These are phyloP conservation scores for Gypsophila paniculata DNA, from an alignment of 179 eudicot species.

Conservation along the genomic window DNA sequence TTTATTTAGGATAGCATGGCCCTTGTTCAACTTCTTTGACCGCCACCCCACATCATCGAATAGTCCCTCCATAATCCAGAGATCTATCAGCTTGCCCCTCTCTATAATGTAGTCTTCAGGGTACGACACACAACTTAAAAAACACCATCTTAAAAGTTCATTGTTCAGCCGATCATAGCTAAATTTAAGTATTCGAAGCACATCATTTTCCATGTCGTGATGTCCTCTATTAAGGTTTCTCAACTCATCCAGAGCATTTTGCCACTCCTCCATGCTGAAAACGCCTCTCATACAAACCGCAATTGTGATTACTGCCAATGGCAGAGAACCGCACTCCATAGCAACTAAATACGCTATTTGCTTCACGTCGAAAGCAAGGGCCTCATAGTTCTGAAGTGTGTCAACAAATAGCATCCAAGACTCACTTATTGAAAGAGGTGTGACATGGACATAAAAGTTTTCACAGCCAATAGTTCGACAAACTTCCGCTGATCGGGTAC, in stretches of 20 bases:
- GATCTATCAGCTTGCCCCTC: neutral
- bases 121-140: slow-evolving; percentile 8
- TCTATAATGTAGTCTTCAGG: neutral
- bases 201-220: slow-evolving; percentile 2
- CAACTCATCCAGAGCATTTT: slow-evolving; percentile 16
- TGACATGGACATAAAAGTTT: neutral
- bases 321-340: slow-evolving; percentile 10
- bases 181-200: slow-evolving; percentile 1
- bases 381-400: neutral
- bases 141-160: neutral
- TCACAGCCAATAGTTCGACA: neutral
- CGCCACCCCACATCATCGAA: slow-evolving; percentile 10
- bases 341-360: neutral
- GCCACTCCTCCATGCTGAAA: slow-evolving; percentile 8
- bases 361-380: neutral
- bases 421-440: neutral
- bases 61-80: slow-evolving; percentile 17
- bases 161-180: slow-evolving; percentile 18
- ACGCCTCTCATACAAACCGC: slow-evolving; percentile 16
- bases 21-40: slow-evolving; percentile 10
- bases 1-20: slow-evolving; percentile 14
- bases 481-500: neutral
- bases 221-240: neutral
- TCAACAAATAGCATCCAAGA: slow-evolving; percentile 14
- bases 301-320: slow-evolving; percentile 17